These are phyloP conservation scores for Protea cynaroides DNA, from an alignment of 164 flowering plant genomes.

Conservation along the genomic window DNA sequence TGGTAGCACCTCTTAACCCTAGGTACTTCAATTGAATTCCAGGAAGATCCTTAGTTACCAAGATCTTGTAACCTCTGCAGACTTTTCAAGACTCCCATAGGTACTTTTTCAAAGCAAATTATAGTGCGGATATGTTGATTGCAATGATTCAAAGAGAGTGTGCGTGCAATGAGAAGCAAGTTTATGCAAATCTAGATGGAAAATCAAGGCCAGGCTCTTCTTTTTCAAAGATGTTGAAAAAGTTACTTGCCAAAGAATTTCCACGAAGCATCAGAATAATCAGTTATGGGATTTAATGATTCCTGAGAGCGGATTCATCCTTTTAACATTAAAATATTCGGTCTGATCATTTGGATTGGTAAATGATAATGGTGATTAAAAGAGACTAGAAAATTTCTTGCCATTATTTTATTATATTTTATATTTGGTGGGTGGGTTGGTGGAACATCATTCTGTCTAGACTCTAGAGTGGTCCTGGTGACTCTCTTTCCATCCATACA, in stretches of 20 bases:
- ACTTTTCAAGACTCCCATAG: slow-evolving; percentile 1
- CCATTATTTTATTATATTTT: too few relatives aligned
- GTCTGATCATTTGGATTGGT: too few relatives aligned
- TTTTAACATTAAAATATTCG: too few relatives aligned
- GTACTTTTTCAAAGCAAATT: slow-evolving; percentile 7
- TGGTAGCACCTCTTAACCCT: slow-evolving; percentile 24
- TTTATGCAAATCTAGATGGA: slow-evolving; percentile 5
- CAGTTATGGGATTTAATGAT: too few relatives aligned
- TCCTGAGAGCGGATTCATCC: too few relatives aligned
- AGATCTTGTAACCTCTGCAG: slow-evolving; percentile 13
- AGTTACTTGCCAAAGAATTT: slow-evolving; percentile 1
- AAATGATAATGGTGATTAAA: too few relatives aligned
- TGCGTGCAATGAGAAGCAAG: slow-evolving; percentile 7
- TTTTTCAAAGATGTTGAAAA: slow-evolving; percentile 10
- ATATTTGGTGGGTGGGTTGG: too few relatives aligned
- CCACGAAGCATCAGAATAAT: too few relatives aligned
- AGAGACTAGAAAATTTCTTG: too few relatives aligned
- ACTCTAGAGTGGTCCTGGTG: too few relatives aligned
- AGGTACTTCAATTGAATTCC: slow-evolving; percentile 24
- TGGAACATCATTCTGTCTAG: too few relatives aligned
- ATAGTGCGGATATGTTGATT: not conserved
- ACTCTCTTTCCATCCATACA: too few relatives aligned
- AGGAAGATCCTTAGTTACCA: slow-evolving; percentile 26
- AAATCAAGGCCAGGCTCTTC: not conserved
- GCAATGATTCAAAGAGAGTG: not conserved